phyloP scores from a whole-genome alignment of 2,329 filamentous ascomycete species.

The Nectriaceae sp. region DNA sequence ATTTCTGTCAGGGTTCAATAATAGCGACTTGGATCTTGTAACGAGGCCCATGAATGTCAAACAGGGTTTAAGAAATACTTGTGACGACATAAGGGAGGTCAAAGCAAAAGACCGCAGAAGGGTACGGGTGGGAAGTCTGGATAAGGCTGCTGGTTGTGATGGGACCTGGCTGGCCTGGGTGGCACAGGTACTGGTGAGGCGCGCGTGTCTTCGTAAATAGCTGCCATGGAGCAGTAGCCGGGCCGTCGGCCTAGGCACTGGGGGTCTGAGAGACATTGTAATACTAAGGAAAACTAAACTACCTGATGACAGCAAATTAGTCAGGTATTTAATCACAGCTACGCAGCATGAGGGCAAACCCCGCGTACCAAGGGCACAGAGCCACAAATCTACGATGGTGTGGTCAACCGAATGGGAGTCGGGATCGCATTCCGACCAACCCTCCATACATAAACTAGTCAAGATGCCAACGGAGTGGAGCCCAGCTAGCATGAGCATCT shows the following conservation, averaged over 20 bases:
- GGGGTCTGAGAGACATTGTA: background rate
- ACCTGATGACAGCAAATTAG: too few species aligned
- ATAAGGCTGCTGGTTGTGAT: conserved; percentile 7
- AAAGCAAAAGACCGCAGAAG: conserved; percentile 27
- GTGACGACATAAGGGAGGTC: conserved; percentile 30
- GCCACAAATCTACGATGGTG: too few species aligned
- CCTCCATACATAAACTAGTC: too few species aligned
- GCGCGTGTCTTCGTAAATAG: conserved; percentile 3
- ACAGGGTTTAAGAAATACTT: conserved; percentile 25
- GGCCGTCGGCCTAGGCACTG: background rate
- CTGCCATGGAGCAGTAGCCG: background rate
- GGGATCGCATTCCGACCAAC: too few species aligned
- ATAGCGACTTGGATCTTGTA: conserved; percentile 26
- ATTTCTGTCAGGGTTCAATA: conserved; percentile 48
- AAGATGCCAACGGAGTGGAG: too few species aligned
- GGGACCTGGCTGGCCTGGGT: background rate
- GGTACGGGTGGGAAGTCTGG: conserved; percentile 23
- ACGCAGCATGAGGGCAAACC: too few species aligned
- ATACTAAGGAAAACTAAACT: too few species aligned
- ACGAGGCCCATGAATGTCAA: conserved; percentile 25
- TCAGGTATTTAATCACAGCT: too few species aligned
- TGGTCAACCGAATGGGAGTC: too few species aligned
- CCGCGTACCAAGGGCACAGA: too few species aligned
- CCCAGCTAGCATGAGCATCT: too few species aligned
- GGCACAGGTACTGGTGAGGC: background rate